Evolutionary conservation across 306 rosid species (phyloP).

Genomic region (Malus sieversii): DNA sequence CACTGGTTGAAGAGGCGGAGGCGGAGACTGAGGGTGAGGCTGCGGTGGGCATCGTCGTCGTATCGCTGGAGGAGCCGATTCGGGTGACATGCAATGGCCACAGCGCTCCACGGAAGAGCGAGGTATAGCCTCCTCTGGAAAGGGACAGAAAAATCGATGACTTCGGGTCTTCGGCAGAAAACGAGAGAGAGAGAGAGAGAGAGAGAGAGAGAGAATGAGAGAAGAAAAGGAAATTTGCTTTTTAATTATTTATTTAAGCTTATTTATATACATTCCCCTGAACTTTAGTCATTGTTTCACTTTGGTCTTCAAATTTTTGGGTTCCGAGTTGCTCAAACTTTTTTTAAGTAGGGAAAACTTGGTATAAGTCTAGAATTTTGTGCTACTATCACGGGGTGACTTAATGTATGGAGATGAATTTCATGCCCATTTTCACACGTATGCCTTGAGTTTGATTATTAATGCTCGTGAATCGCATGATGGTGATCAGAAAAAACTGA

Average conservation of each 20-base stretch:
- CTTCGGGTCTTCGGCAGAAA: background rate
- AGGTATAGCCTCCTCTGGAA: background rate
- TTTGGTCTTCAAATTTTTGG: background rate
- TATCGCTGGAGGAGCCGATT: conserved; percentile 11
- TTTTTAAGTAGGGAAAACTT: too few relatives aligned
- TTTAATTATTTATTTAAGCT: background rate
- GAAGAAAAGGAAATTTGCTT: background rate
- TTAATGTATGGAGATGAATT: too few relatives aligned
- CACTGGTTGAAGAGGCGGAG: conserved; percentile 16
- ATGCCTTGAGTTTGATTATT: too few relatives aligned
- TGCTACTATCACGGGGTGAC: too few relatives aligned
- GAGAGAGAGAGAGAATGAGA: background rate
- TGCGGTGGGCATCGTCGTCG: conserved; percentile 47
- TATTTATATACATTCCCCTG: background rate
- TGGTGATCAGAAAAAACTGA: too few relatives aligned
- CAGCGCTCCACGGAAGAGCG: conserved; percentile 2
- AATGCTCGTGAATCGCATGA: too few relatives aligned
- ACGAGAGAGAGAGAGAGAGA: background rate
- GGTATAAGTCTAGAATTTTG: too few relatives aligned
- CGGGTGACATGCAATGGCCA: conserved; percentile 40
- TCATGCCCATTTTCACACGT: rapidly evolving
- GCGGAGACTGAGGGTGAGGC: conserved; percentile 21
- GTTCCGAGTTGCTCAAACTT: too few relatives aligned
- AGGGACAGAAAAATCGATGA: background rate
- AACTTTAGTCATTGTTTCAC: background rate